A percentile compares a stretch with the other conserved stretches of the same genome.
phyloP scores from a whole-genome alignment of 2,329 filamentous ascomycete species.

The Neoascochyta sp. region DNA sequence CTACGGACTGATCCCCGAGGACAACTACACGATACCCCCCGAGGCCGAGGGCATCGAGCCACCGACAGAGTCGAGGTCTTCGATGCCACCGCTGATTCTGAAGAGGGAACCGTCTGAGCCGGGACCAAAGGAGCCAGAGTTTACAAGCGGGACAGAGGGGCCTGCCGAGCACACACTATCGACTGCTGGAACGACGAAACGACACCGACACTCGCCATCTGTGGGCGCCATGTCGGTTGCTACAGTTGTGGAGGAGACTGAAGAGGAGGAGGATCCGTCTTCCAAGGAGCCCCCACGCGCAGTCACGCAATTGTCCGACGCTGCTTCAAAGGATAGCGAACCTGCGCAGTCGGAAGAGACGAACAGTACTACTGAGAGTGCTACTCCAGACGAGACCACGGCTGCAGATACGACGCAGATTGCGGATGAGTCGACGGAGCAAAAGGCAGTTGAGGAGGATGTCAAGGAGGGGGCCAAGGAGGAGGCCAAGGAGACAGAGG shows the following conservation, averaged over 20 bases:
- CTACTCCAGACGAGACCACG: too few species aligned
- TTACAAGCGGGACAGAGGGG: conserved; percentile 18
- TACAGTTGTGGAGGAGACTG: conserved; percentile 78
- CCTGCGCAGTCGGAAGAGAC: conserved; percentile 3
- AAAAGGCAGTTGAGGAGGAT: too few species aligned
- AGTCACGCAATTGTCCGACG: conserved; percentile 18
- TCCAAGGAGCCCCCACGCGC: conserved; percentile 10
- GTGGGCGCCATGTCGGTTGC: conserved; percentile 69
- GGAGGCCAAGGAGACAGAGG: too few species aligned
- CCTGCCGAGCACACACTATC: conserved; percentile 47
- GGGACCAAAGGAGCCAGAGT: conserved; percentile 18
- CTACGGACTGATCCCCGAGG: conserved; percentile 82
- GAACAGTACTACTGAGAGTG: too few species aligned
- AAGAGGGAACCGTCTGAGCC: conserved; percentile 35
- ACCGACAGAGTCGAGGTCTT: conserved; percentile 44
- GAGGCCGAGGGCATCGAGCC: conserved; percentile 75
- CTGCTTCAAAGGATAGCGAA: conserved; percentile 7
- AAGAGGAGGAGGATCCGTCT: conserved; percentile 58
- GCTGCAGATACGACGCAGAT: too few species aligned
- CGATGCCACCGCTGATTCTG: conserved; percentile 30
- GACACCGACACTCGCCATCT: conserved; percentile 79
- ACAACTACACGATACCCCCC: conserved; percentile 92
- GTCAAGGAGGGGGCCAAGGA: too few species aligned
- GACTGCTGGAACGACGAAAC: conserved; percentile 68
- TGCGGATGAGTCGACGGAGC: too few species aligned